These are phyloP conservation scores for Boletus reticulatus DNA, from an alignment of 768 basidiomycete species.

Conservation along the genomic window DNA sequence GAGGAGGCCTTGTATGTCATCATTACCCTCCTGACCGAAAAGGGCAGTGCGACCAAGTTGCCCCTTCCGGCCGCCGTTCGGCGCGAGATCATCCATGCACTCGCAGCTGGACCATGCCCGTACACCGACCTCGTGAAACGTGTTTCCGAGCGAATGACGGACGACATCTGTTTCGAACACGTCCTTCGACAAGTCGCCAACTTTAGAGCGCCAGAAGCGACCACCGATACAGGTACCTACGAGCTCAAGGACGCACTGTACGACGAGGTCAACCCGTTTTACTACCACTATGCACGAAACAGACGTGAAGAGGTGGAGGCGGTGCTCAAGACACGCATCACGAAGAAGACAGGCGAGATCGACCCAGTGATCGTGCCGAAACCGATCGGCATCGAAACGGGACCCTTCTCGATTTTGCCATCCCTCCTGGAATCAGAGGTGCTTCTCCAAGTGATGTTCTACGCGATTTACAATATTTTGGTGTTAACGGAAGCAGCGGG, in stretches of 20 bases:
- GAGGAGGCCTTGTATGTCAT: constrained; percentile 90
- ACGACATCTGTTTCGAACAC: constrained; percentile 78
- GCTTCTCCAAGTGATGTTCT: constrained; percentile 81
- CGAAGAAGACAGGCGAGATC: constrained; percentile 57
- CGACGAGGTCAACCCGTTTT: constrained; percentile 92
- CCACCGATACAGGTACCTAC: constrained; percentile 81
- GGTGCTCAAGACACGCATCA: constrained; percentile 62
- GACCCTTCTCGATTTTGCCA: constrained; percentile 68
- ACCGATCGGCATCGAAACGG: constrained; percentile 57
- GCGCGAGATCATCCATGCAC: constrained; percentile 86
- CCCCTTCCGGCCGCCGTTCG: constrained; percentile 62
- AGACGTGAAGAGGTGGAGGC: constrained; percentile 89
- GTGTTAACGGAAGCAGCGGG: constrained; percentile 59
- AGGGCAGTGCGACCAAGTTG: constrained; percentile 68
- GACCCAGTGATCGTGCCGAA: constrained; percentile 79
- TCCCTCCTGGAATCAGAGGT: constrained; percentile 66
- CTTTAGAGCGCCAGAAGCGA: constrained; percentile 78
- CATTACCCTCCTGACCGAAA: constrained; percentile 84
- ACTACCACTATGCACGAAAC: constrained; percentile 93
- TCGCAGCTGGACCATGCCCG: constrained; percentile 83
- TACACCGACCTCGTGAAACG: constrained; percentile 92
- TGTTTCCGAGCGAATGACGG: constrained; percentile 85
- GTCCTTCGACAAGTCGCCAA: constrained; percentile 76
- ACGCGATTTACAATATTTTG: constrained; percentile 72
- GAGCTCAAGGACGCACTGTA: constrained; percentile 80